These are phyloP conservation scores for Microstroma glucosiphilum DNA, from an alignment of 1,284 basidiomycete genomes.

Conservation along the genomic window DNA sequence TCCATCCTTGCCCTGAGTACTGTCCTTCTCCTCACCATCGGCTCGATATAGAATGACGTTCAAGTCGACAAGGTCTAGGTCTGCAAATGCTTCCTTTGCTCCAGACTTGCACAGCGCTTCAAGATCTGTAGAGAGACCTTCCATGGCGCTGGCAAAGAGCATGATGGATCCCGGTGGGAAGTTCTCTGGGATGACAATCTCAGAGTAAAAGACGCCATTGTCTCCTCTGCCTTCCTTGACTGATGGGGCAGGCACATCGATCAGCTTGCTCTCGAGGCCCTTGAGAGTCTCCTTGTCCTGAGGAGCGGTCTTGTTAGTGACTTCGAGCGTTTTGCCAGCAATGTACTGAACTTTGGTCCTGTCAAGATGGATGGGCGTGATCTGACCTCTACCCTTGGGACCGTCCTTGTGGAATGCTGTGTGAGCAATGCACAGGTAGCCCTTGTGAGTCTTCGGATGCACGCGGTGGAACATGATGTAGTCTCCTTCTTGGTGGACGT, in stretches of 20 bases:
- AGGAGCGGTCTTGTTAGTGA: conserved; percentile 17
- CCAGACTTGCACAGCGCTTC: conserved; percentile 30
- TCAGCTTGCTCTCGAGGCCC: conserved; percentile 31
- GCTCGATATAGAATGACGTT: conserved; percentile 43
- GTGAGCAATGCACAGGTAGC: conserved; percentile 37
- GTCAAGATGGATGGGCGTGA: conserved; percentile 34
- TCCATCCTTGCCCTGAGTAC: conserved; percentile 34
- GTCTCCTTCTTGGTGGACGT: conserved; percentile 41
- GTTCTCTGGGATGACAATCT: conserved; percentile 36
- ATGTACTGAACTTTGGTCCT: conserved; percentile 33
- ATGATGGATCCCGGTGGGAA: conserved; percentile 45
- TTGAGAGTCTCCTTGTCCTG: conserved; percentile 26
- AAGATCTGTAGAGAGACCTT: conserved; percentile 28
- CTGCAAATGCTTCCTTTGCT: conserved; percentile 33
- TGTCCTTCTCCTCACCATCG: conserved; percentile 43
- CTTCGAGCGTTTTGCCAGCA: conserved; percentile 35
- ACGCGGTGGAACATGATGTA: conserved; percentile 42
- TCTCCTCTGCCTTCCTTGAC: conserved; percentile 19
- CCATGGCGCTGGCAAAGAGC: conserved; percentile 40
- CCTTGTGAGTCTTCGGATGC: conserved; percentile 41
- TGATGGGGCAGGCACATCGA: conserved; percentile 32
- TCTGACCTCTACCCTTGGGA: conserved; percentile 26
- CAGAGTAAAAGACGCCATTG: conserved; percentile 25
- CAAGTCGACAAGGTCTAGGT: conserved; percentile 36
- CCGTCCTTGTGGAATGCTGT: conserved; percentile 36